Percentiles rank a stretch among this genome's conserved stretches.
Evolutionary conservation across 352 stramenopile genomes (phyloP).

Genomic region (Pythium myriotylum): DNA sequence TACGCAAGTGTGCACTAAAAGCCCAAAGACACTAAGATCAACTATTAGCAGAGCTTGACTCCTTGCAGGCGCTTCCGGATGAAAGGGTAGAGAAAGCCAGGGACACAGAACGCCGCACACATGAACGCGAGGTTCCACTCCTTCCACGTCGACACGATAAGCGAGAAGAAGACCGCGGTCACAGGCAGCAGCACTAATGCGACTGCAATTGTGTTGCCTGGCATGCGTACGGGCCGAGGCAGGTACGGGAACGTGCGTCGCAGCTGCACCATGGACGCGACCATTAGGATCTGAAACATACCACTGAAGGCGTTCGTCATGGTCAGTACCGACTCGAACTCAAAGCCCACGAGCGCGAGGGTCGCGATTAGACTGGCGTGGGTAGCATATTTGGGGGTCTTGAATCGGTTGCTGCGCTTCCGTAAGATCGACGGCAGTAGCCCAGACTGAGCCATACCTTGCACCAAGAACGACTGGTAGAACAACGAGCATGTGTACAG

Average conservation of each 20-base stretch:
- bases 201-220: not conserved
- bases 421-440: slow-evolving; percentile 77
- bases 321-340: slow-evolving; percentile 51
- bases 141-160: not conserved
- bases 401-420: slow-evolving; percentile 22
- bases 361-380: slow-evolving; percentile 1
- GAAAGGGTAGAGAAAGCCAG: slow-evolving; percentile 1
- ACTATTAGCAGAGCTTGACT: not conserved
- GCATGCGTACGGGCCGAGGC: slow-evolving; percentile 31
- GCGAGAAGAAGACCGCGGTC: not conserved
- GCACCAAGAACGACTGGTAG: slow-evolving; percentile 76
- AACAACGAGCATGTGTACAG: slow-evolving; percentile 87
- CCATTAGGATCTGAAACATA: slow-evolving; percentile 69
- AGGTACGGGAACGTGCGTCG: slow-evolving; percentile 43
- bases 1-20: too few relatives aligned
- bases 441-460: slow-evolving; percentile 50
- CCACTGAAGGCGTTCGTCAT: slow-evolving; percentile 86
- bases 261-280: slow-evolving; percentile 79
- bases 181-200: not conserved
- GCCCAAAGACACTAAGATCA: too few relatives aligned
- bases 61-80: not conserved
- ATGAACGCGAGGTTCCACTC: not conserved
- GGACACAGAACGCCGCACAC: not conserved
- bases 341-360: slow-evolving; percentile 8
- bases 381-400: slow-evolving; percentile 20